Base-by-base conservation (phyloP, 148 eudicot species). In the Agrostemma githago region DNA sequence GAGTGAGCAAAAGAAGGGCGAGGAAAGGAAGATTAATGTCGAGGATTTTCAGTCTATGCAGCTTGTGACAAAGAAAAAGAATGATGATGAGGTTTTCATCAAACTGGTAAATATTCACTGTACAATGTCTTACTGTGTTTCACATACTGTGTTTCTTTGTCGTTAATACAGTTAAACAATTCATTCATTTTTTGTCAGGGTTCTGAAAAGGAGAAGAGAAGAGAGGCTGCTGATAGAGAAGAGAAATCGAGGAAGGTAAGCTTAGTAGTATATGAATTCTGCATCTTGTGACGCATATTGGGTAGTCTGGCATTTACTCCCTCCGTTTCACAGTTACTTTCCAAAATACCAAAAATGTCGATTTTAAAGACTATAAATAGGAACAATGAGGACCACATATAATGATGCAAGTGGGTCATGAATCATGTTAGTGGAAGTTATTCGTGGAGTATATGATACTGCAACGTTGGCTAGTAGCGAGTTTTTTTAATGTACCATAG, bases 31-130 rank as follows among this genome's bases (percentile, higher is more conserved):
- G 80, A 90, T 92, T 39, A 80, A 80, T 65, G 54, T 81, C 44
- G 84, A 88, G 78, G 96, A 79, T 14, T 81, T 92, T 62, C 83
- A 80, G 72, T 82, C 87, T 6, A 92, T 90, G 96, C 90, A 90
- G 66, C 64, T 81, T 75, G 86, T 91, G 54, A 76, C 91, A 65
- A 91, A 85, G 81, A 91, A 89, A 86, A 89, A 87, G 83, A 74
- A 66, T 19, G 80, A 80, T 21, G 88, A 87, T 67, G 91, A 87
- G 6, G 79, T 89, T 44, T 91, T 86, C 79, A 74, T 89, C 41
- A 91, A 88, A 73, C 76, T 91, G 93, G 97, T 91, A 74, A 74
- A 79, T 63, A n/a, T 34, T 8, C 67, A 17, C 12, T 40, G n/a
- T 58, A 44, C 40, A 26, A 0, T 75, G 54, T 17, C 15, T 19